Evolutionary conservation across 176 grass and related monocot species (phyloP).

Genomic region (Phragmites australis): DNA sequence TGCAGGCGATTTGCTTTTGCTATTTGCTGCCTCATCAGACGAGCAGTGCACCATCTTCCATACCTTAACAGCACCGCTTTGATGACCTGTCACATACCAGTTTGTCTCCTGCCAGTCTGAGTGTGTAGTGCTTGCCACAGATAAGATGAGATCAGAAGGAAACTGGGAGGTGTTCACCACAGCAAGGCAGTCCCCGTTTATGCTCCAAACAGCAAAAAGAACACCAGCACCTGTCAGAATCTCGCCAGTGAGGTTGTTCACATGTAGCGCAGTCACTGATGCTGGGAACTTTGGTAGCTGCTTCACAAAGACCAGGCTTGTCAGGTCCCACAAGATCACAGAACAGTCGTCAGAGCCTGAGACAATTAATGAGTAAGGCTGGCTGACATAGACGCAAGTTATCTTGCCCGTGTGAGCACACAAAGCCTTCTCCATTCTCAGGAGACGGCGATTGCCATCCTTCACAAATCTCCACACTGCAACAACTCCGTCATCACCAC

Average conservation of each 20-base stretch:
- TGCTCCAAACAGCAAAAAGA: conserved; percentile 88
- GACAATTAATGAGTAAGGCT: conserved; percentile 90
- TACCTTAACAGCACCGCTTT: conserved; percentile 96
- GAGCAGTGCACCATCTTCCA: conserved; percentile 98
- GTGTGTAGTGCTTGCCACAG: conserved; percentile 69
- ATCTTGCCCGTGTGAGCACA: conserved; percentile 93
- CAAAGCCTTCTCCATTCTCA: conserved; percentile 74
- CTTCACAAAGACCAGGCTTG: conserved; percentile 89
- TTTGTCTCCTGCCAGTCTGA: conserved; percentile 97
- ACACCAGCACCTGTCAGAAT: conserved; percentile 90
- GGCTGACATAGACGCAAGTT: conserved; percentile 86
- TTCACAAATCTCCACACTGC: conserved; percentile 92
- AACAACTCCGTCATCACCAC: conserved; percentile 87
- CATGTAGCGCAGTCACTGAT: conserved; percentile 82
- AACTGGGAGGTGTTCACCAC: conserved; percentile 93
- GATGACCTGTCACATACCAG: conserved; percentile 96
- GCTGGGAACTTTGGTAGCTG: conserved; percentile 89
- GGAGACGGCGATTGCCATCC: conserved; percentile 65
- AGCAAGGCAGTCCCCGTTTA: conserved; percentile 94
- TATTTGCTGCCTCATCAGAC: conserved; percentile 58
- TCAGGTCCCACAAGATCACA: conserved; percentile 94
- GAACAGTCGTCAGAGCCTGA: conserved; percentile 95
- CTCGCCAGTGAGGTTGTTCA: conserved; percentile 86
- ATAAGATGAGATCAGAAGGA: conserved; percentile 97
- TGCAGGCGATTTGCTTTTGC: conserved; percentile 50